Evolutionary conservation across 2,329 filamentous ascomycete species (phyloP).

Genomic region (Aspergillus caelatus): DNA sequence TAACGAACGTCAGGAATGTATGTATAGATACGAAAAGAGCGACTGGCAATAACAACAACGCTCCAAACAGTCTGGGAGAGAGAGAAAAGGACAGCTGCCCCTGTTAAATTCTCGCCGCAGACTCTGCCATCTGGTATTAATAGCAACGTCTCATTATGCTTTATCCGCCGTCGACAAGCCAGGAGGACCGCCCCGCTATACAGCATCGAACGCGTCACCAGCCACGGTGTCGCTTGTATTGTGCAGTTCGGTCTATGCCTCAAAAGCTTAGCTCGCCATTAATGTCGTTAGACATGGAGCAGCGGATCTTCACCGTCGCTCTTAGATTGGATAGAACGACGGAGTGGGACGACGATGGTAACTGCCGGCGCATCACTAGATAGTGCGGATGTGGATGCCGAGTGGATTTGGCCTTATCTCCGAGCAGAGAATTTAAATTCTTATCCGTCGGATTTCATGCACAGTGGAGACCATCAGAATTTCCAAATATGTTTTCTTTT

Average conservation of each 20-base stretch:
- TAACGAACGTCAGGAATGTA: background rate
- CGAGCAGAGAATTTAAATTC: constrained; percentile 8
- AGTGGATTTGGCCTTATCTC: constrained; percentile 15
- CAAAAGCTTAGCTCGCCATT: constrained; percentile 3
- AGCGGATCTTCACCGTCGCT: background rate
- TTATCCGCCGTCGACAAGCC: background rate
- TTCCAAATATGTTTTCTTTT: background rate
- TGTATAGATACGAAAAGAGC: constrained; percentile 7
- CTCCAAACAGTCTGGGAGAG: background rate
- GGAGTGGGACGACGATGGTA: constrained; percentile 3
- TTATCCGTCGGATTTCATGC: background rate
- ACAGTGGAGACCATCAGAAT: background rate
- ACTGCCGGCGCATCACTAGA: constrained; percentile 1
- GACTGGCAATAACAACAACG: constrained; percentile 1
- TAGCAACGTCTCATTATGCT: constrained; percentile 6
- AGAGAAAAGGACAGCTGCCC: constrained; percentile 4
- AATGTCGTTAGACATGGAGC: background rate
- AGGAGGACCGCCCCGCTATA: constrained; percentile 7
- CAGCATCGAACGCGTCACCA: constrained; percentile 15
- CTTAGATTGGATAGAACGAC: background rate
- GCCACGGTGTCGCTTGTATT: background rate
- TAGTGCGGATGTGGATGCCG: constrained; percentile 2
- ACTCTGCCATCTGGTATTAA: background rate
- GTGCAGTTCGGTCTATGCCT: background rate
- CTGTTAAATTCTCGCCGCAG: constrained; percentile 3